phyloP scores from a whole-genome alignment of 768 basidiomycete genomes.

The Tricholoma sp. region DNA sequence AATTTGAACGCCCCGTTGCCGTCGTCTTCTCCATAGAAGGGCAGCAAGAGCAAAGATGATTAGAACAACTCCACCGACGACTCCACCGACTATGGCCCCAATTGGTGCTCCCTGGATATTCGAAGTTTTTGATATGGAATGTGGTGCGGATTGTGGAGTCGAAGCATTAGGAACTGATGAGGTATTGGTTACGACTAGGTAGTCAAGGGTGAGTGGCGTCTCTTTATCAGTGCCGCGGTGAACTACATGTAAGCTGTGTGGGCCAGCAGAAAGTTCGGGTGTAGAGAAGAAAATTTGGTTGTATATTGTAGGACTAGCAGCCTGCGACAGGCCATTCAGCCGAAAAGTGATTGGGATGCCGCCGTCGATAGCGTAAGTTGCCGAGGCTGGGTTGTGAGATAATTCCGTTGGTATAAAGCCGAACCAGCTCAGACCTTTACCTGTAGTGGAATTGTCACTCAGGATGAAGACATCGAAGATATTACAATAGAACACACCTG shows the following conservation, averaged over 20 bases:
- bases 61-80: slow-evolving; percentile 8
- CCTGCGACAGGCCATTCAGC: slow-evolving; percentile 11
- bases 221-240: slow-evolving; percentile 14
- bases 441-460: slow-evolving; percentile 10
- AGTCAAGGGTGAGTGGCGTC: slow-evolving; percentile 20
- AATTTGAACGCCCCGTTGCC: neutral
- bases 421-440: slow-evolving; percentile 20
- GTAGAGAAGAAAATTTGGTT: slow-evolving; percentile 20
- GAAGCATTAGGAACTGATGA: neutral
- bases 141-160: slow-evolving; percentile 1
- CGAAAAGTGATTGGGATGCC: slow-evolving; percentile 9
- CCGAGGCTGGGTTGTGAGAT: slow-evolving; percentile 16
- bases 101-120: slow-evolving; percentile 3
- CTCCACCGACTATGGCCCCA: slow-evolving; percentile 15
- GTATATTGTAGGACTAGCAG: slow-evolving; percentile 7
- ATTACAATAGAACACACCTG: slow-evolving; percentile 13
- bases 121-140: neutral
- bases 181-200: slow-evolving; percentile 15
- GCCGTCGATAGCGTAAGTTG: slow-evolving; percentile 24
- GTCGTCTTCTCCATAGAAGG: neutral
- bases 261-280: slow-evolving; percentile 9
- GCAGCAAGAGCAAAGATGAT: neutral
- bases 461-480: slow-evolving; percentile 4
- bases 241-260: slow-evolving; percentile 20
- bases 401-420: slow-evolving; percentile 21